Conservation (phyloP, 2,329 filamentous ascomycete genomes). For the Penicillium sp. region DNA sequence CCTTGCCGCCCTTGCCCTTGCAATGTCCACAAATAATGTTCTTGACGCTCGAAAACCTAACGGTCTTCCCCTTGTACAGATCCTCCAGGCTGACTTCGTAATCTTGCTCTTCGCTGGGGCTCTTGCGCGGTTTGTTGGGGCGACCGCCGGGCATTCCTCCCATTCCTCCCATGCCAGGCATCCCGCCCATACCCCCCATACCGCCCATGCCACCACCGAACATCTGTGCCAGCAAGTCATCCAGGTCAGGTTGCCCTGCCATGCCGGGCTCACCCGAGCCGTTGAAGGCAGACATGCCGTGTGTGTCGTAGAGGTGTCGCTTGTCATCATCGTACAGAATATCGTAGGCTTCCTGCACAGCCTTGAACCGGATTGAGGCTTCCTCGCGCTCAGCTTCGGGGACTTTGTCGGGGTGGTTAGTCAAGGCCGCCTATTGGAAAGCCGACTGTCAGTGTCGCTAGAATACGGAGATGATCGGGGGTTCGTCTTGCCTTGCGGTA, state of each 20-base stretch:
- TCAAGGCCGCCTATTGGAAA: constrained; percentile 67
- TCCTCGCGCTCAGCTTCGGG: constrained; percentile 77
- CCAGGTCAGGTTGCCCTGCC: constrained; percentile 68
- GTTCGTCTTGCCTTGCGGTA: constrained; percentile 74
- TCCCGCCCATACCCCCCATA: constrained; percentile 54
- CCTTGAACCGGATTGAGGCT: constrained; percentile 90
- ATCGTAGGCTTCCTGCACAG: constrained; percentile 90
- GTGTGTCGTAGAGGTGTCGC: constrained; percentile 83
- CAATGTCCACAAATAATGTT: constrained; percentile 84
- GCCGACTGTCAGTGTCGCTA: constrained; percentile 6
- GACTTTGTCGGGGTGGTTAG: constrained; percentile 94
- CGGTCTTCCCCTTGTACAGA: constrained; percentile 97
- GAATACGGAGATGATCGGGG: background rate
- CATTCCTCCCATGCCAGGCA: constrained; percentile 44
- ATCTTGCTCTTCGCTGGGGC: constrained; percentile 80
- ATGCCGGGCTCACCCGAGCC: constrained; percentile 64
- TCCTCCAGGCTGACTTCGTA: constrained; percentile 92
- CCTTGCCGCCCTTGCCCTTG: constrained; percentile 86
- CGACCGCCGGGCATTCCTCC: constrained; percentile 34
- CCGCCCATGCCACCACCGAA: constrained; percentile 64
- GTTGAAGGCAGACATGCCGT: constrained; percentile 96
- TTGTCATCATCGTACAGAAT: constrained; percentile 96
- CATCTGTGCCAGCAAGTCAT: constrained; percentile 92
- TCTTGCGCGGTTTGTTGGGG: constrained; percentile 55
- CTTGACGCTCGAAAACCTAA: constrained; percentile 94